phyloP scores from a whole-genome alignment of 768 basidiomycete genomes.

The Suillus placidus region DNA sequence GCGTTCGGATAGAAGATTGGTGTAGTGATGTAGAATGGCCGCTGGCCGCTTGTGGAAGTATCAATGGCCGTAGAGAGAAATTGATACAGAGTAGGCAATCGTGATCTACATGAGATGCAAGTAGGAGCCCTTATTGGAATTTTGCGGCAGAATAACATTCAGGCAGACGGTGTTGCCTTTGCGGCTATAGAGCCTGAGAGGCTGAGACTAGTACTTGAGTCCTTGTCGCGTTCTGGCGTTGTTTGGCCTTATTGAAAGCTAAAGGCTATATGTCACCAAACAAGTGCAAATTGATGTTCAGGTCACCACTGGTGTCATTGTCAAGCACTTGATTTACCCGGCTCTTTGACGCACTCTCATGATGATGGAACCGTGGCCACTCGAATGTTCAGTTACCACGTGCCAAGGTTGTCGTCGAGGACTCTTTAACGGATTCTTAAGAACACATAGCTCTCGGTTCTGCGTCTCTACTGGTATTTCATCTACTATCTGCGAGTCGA shows the following conservation, averaged over 20 bases:
- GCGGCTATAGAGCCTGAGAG: too few species aligned
- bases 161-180: neutral
- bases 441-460: neutral
- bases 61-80: neutral
- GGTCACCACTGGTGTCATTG: too few species aligned
- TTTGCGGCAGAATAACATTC: neutral
- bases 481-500: neutral
- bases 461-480: neutral
- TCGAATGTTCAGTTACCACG: too few species aligned
- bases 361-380: too few species aligned
- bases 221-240: neutral
- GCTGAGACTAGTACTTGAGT: too few species aligned
- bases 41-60: slow-evolving; percentile 36
- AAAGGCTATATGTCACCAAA: neutral
- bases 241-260: slow-evolving; percentile 3
- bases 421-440: too few species aligned
- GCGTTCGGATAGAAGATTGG: slow-evolving; percentile 97
- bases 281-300: neutral
- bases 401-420: too few species aligned
- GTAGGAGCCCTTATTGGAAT: neutral
- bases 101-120: neutral
- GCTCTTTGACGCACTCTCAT: too few species aligned
- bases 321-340: too few species aligned
- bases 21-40: slow-evolving; percentile 82
- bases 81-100: neutral